phyloP scores from a whole-genome alignment of 768 basidiomycete genomes.

The Crucibulum laeve region DNA sequence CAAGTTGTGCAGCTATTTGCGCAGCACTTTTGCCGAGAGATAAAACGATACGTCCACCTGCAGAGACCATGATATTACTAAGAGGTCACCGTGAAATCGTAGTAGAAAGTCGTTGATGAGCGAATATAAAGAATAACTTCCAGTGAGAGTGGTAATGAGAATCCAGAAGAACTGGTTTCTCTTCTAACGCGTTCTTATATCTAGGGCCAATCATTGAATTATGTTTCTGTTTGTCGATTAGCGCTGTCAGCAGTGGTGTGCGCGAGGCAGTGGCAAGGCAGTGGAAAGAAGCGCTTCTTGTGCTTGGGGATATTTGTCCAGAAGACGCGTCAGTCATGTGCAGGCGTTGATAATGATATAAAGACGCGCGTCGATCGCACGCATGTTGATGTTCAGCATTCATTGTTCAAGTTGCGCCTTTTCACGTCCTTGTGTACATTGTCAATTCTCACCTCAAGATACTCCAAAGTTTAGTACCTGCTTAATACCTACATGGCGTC shows the following conservation, averaged over 20 bases:
- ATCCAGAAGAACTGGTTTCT: neutral
- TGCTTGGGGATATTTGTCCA: too few relatives aligned
- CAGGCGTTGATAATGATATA: too few relatives aligned
- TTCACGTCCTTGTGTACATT: neutral
- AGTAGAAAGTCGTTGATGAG: neutral
- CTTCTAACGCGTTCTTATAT: too few relatives aligned
- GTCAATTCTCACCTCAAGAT: neutral
- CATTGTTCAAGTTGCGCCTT: too few relatives aligned
- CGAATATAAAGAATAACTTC: neutral
- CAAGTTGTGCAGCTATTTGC: conserved; percentile 41
- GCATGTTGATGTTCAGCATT: too few relatives aligned
- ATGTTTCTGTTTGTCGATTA: too few relatives aligned
- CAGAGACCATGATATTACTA: neutral
- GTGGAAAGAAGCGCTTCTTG: too few relatives aligned
- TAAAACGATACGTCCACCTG: neutral
- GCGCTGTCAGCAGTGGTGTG: too few relatives aligned
- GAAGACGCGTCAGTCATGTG: too few relatives aligned
- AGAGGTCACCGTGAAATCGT: neutral
- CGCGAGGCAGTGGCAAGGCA: too few relatives aligned
- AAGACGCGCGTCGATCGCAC: too few relatives aligned
- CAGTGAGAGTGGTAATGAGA: neutral
- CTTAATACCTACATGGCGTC: conserved; percentile 19
- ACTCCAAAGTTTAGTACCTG: neutral
- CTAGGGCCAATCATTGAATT: too few relatives aligned
- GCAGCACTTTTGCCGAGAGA: conserved; percentile 33